phyloP scores from a whole-genome alignment of 2,329 filamentous ascomycete species.

The Allantophomopsis lycopodina region DNA sequence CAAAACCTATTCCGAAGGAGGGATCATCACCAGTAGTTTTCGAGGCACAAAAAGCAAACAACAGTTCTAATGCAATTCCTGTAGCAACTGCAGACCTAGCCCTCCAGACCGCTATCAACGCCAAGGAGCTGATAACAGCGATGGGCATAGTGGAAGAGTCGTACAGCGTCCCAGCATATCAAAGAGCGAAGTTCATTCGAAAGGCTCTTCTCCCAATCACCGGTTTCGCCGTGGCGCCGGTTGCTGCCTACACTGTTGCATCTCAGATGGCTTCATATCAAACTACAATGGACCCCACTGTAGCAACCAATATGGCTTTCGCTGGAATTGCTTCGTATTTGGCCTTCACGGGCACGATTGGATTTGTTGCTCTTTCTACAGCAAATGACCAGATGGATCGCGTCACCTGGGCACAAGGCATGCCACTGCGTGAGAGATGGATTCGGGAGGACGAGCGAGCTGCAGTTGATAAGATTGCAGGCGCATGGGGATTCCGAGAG shows the following conservation, averaged over 20 bases:
- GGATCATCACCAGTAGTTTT: constrained; percentile 45
- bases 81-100: constrained; percentile 57
- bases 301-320: constrained; percentile 68
- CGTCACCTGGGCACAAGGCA: constrained; percentile 78
- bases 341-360: constrained; percentile 66
- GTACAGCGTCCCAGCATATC: constrained; percentile 53
- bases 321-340: constrained; percentile 74
- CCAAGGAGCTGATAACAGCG: constrained; percentile 64
- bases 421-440: constrained; percentile 71
- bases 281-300: constrained; percentile 60
- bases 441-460: constrained; percentile 80
- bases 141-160: constrained; percentile 61
- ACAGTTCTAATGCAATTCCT: constrained; percentile 59
- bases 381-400: constrained; percentile 91
- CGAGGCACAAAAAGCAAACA: constrained; percentile 50
- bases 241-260: constrained; percentile 58
- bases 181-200: constrained; percentile 51
- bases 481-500: constrained; percentile 86
- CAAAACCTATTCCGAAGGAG: constrained; percentile 60
- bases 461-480: constrained; percentile 73
- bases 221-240: constrained; percentile 41
- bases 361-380: constrained; percentile 72
- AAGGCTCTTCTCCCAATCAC: constrained; percentile 45
- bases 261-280: constrained; percentile 53
- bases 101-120: constrained; percentile 65